Base-by-base conservation (phyloP, 208 protist species). In the Leishmania lainsoni region DNA sequence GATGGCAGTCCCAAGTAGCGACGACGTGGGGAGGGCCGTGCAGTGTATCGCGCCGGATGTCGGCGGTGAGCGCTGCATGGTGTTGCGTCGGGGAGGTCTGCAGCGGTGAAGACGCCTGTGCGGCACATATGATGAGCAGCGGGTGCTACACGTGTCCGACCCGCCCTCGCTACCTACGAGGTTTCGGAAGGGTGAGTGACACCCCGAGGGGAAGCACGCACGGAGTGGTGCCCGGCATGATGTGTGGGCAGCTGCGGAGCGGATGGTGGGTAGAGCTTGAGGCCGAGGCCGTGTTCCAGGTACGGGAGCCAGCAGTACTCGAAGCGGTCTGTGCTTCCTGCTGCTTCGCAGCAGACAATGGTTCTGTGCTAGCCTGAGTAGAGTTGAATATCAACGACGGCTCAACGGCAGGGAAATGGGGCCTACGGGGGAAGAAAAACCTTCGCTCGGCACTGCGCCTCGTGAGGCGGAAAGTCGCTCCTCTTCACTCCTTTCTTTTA, bases 401-500 rank as follows among this genome's bases (percentile, higher is more conserved):
- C 22, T 51, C 20, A 3, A 73, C 5, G 45, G 45, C 16, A 49
- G 42, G 42, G 42, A 45, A 45, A 42, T 76, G 56, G 49, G 56
- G n/a, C 5, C 29, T n/a, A 48, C 39, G 39, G 17, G 12, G 42
- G 14, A 65, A n/a, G 29, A 66, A 10, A 42, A 58, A 22, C 42
- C 14, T 12, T 5, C 54, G 4, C 26, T 68, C 39, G 68, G 63
- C 9, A 17, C 22, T 79, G 9, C 59, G 42, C 42, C 52, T n/a
- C 20, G 20, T 32, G 42, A 78, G 17, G 39, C 22, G 12, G 10
- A 17, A 32, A 59, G 14, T 39, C 26, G 32, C 54, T 54, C 63
- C n/a, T 58, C 51, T 61, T 48, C n/a, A 61, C 54, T 12, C 32
- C 52, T 81, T 66, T 51, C 49, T 78, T 78, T 78, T 69, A 12